A percentile compares a stretch with the other conserved stretches of the same genome.
Evolutionary conservation across 202 grass and related monocot genomes (phyloP).

Genomic region (Setaria italica): DNA sequence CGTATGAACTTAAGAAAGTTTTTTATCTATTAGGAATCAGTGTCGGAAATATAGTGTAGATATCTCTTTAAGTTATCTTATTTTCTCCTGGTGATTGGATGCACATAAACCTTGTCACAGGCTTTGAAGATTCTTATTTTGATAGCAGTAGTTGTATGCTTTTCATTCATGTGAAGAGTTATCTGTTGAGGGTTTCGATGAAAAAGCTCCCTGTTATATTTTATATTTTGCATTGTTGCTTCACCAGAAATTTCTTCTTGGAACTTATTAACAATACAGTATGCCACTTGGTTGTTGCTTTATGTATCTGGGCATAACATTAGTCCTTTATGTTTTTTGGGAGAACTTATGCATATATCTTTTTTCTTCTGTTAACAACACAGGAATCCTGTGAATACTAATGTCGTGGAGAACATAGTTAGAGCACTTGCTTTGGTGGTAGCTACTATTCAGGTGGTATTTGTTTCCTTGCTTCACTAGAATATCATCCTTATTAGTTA

Average conservation of each 20-base stretch:
- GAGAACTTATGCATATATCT: constrained; percentile 1
- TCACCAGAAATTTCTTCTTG: constrained; percentile 28
- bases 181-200: constrained; percentile 1
- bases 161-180: constrained; percentile 24
- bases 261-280: constrained; percentile 17
- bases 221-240: constrained; percentile 6
- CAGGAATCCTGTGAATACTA: constrained; percentile 94
- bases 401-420: constrained; percentile 98
- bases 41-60: constrained; percentile 24
- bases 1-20: constrained; percentile 8
- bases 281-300: constrained; percentile 28
- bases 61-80: constrained; percentile 17
- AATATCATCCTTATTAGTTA: constrained; percentile 28
- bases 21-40: neutral
- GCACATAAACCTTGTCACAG: constrained; percentile 19
- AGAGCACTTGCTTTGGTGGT: constrained; percentile 93
- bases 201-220: constrained; percentile 23
- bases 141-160: neutral
- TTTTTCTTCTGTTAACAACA: constrained; percentile 38
- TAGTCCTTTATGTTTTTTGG: constrained; percentile 29
- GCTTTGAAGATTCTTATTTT: neutral
- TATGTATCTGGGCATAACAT: constrained; percentile 33
- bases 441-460: constrained; percentile 86
- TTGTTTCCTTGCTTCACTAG: constrained; percentile 42
- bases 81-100: constrained; percentile 36